phyloP scores from a whole-genome alignment of 1,284 basidiomycete species.

The Ganoderma lucidum region DNA sequence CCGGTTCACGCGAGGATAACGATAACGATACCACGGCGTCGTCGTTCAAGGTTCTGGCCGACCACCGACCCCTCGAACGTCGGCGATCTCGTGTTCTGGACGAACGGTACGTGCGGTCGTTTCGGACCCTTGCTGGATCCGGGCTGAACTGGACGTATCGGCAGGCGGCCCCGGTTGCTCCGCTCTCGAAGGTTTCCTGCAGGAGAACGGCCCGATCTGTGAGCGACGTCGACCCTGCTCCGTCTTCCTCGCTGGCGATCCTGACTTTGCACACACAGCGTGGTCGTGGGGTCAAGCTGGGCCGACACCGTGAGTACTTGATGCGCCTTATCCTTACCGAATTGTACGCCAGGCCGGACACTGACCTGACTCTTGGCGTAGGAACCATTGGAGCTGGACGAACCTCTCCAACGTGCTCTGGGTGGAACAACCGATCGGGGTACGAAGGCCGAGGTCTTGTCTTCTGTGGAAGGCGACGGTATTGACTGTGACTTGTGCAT shows the following conservation, averaged over 20 bases:
- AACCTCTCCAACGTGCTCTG: slow-evolving; percentile 54
- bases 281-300: slow-evolving; percentile 65
- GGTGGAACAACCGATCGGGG: slow-evolving; percentile 60
- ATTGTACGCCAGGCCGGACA: no score
- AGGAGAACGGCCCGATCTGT: slow-evolving; percentile 57
- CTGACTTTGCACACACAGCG: slow-evolving; percentile 39
- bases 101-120: background rate
- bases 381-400: slow-evolving; percentile 50
- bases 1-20: no score
- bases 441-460: slow-evolving; percentile 35
- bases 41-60: background rate
- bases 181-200: slow-evolving; percentile 55
- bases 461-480: no score
- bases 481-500: background rate
- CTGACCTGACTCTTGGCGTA: slow-evolving; percentile 7
- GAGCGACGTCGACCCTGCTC: slow-evolving; percentile 13
- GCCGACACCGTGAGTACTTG: slow-evolving; percentile 50
- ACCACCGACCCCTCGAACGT: background rate
- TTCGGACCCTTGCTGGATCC: background rate
- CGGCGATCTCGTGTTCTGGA: background rate
- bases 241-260: background rate
- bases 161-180: slow-evolving; percentile 32
- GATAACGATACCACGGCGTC: no score
- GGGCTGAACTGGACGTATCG: background rate
- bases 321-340: no score